Percentiles rank a stretch among this genome's conserved stretches.
These are phyloP conservation scores for Penicillium subrubescens DNA, from an alignment of 495 filamentous ascomycete genomes.

Conservation along the genomic window DNA sequence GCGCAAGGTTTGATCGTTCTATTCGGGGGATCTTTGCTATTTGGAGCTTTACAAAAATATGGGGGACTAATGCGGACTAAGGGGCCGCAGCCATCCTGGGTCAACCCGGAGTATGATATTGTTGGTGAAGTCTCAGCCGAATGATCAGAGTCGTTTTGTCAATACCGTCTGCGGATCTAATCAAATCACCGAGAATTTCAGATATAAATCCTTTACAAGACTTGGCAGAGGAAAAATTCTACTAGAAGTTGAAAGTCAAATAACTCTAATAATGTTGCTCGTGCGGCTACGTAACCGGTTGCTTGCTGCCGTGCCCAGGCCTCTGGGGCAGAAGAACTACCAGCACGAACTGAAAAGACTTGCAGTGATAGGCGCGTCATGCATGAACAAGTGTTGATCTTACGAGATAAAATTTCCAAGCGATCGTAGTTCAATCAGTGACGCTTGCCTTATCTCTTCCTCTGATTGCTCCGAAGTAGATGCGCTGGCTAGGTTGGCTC, in stretches of 20 bases:
- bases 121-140: slow-evolving; percentile 1
- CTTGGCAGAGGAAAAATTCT: too few species aligned
- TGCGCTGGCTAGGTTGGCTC: not conserved
- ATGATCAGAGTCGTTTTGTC: not conserved
- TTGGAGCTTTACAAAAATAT: slow-evolving; percentile 48
- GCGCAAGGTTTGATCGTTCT: slow-evolving; percentile 54
- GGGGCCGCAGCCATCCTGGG: slow-evolving; percentile 38
- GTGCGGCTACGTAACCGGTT: not conserved
- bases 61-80: slow-evolving; percentile 39
- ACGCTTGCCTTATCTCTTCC: not conserved
- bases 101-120: slow-evolving; percentile 48
- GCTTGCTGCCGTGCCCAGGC: not conserved
- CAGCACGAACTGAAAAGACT: not conserved
- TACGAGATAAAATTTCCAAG: not conserved
- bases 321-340: not conserved
- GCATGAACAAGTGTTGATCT: not conserved
- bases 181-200: too few species aligned
- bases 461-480: not conserved
- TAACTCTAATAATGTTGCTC: not conserved
- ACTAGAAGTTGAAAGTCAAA: not conserved
- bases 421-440: not conserved
- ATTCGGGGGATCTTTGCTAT: slow-evolving; percentile 42
- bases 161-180: not conserved
- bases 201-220: too few species aligned
- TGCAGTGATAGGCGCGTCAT: not conserved